phyloP scores from a whole-genome alignment of 225 moss, liverwort and hornwort genomes.

The Straminergon stramineum region DNA sequence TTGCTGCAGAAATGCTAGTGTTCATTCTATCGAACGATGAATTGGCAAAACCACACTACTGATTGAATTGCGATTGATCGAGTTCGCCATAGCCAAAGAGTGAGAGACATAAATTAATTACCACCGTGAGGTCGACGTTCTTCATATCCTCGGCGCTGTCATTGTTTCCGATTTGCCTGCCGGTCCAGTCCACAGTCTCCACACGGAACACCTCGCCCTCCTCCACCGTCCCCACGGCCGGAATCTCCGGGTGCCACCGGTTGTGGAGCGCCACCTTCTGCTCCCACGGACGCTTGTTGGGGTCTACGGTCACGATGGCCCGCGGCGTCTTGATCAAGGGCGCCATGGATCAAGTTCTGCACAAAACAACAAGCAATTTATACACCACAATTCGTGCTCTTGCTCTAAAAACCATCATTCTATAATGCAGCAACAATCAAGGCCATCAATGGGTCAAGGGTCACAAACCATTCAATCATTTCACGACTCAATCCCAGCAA shows the following conservation, averaged over 20 bases:
- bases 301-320: slow-evolving; percentile 57
- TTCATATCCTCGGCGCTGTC: slow-evolving; percentile 86
- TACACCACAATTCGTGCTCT: background rate
- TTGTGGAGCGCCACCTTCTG: slow-evolving; percentile 61
- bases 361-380: background rate
- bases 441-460: background rate
- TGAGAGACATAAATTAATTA: background rate
- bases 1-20: background rate
- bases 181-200: slow-evolving; percentile 82
- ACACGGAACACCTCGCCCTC: slow-evolving; percentile 79
- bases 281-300: slow-evolving; percentile 61
- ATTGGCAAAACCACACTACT: background rate
- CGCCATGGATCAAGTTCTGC: slow-evolving; percentile 36
- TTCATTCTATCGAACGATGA: background rate
- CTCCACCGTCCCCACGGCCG: slow-evolving; percentile 50
- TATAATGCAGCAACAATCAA: background rate
- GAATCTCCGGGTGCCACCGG: slow-evolving; percentile 88
- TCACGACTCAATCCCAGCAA: background rate
- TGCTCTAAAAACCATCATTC: background rate
- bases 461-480: background rate
- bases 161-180: slow-evolving; percentile 67
- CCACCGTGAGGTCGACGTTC: slow-evolving; percentile 50
- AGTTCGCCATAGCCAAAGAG: background rate
- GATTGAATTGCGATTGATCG: background rate
- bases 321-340: slow-evolving; percentile 52